Conservation (phyloP, 768 basidiomycete genomes). For the Lentinula aciculospora region DNA sequence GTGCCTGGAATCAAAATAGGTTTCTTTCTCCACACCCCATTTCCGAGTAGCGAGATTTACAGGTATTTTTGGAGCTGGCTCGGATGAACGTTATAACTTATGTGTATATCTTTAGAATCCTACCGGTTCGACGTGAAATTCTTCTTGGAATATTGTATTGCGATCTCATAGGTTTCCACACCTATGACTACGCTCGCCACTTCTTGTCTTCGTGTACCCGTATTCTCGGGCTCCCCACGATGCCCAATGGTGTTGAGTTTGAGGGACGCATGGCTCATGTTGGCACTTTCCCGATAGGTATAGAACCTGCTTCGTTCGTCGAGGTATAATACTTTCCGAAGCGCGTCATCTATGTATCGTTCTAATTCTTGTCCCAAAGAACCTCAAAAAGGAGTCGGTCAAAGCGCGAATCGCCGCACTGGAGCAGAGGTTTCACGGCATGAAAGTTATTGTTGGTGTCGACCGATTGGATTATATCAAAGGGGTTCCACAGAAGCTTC, state of each 20-base stretch:
- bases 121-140: constrained; percentile 96
- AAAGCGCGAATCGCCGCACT: constrained; percentile 73
- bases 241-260: constrained; percentile 98
- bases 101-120: constrained; percentile 55
- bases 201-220: constrained; percentile 98
- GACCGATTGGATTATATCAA: constrained; percentile 99
- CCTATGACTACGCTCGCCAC: constrained; percentile 98
- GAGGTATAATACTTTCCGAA: constrained; percentile 40
- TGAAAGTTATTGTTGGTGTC: constrained; percentile 97
- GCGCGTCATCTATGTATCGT: background rate
- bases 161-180: constrained; percentile 98
- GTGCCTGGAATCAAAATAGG: constrained; percentile 86
- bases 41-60: constrained; percentile 97
- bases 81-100: background rate
- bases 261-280: constrained; percentile 94
- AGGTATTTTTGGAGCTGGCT: constrained; percentile 46
- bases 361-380: constrained; percentile 33
- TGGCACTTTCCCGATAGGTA: constrained; percentile 98
- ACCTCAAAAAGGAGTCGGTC: constrained; percentile 76
- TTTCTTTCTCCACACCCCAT: constrained; percentile 97
- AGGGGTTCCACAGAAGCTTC: constrained; percentile 97
- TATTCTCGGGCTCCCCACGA: constrained; percentile 89
- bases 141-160: constrained; percentile 94
- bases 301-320: constrained; percentile 90
- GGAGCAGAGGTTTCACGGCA: constrained; percentile 86